phyloP scores from a whole-genome alignment of 331 rosid genomes.

The Cucumis variabilis region DNA sequence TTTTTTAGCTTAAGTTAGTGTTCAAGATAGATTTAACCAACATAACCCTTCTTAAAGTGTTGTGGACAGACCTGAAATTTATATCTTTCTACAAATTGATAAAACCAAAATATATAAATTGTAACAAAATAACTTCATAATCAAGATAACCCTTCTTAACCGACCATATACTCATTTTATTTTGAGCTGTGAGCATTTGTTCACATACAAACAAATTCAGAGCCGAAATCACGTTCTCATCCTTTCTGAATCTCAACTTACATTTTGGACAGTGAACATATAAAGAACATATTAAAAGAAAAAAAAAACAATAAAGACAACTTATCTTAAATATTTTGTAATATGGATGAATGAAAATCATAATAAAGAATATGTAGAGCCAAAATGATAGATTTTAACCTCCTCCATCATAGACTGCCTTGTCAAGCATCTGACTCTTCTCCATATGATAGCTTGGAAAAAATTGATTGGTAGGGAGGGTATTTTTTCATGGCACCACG shows the following conservation, averaged over 20 bases:
- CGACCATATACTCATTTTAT: conserved; percentile 14
- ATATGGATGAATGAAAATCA: background rate
- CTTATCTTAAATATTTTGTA: background rate
- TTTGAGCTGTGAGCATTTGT: background rate
- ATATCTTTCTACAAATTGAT: no score
- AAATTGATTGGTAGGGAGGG: no score
- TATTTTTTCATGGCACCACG: no score
- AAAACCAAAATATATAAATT: background rate
- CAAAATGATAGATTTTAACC: background rate
- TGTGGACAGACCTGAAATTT: no score
- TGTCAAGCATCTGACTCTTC: no score
- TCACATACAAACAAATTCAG: background rate
- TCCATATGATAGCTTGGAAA: no score
- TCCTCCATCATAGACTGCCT: no score
- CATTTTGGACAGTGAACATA: background rate
- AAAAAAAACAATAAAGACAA: background rate
- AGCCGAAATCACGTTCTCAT: background rate
- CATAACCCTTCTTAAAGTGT: no score
- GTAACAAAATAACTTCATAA: background rate
- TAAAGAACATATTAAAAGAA: background rate
- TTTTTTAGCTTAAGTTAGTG: no score
- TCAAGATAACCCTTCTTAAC: conserved; percentile 10
- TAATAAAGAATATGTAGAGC: background rate
- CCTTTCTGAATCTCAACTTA: background rate
- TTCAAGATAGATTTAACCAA: no score